These are phyloP conservation scores for Solanum rostratum DNA, from an alignment of 257 asterid species.

Conservation along the genomic window DNA sequence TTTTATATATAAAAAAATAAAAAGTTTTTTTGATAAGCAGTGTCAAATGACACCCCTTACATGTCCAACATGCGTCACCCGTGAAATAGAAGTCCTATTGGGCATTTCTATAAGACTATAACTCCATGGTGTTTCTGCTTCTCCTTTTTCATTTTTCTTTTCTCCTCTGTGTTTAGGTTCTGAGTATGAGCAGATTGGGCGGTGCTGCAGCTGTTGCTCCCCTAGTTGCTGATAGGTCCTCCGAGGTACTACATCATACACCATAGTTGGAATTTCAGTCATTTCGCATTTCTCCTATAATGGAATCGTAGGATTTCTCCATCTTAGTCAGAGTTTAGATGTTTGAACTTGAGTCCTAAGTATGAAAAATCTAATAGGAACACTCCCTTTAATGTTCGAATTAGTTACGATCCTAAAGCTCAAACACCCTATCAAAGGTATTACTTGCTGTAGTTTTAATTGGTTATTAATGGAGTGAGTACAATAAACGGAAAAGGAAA, in stretches of 20 bases:
- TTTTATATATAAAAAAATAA: not conserved
- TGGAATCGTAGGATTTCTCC: not conserved
- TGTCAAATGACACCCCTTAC: no score
- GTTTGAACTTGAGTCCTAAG: not conserved
- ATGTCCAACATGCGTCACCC: not conserved
- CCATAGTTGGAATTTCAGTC: not conserved
- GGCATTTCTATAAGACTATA: not conserved
- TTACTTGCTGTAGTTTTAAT: not conserved
- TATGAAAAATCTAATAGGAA: not conserved
- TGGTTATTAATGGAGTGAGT: not conserved
- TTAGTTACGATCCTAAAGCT: not conserved
- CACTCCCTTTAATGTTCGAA: not conserved
- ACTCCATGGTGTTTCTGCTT: not conserved
- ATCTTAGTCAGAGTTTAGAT: not conserved
- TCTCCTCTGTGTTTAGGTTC: constrained; percentile 38
- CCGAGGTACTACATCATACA: constrained; percentile 40
- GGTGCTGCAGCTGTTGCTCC: constrained; percentile 85
- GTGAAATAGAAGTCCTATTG: not conserved
- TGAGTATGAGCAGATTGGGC: constrained; percentile 91
- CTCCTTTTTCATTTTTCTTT: not conserved
- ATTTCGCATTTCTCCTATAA: not conserved
- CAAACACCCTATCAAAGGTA: not conserved
- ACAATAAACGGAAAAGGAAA: not conserved
- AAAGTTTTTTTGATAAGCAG: no score
- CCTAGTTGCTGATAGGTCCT: constrained; percentile 48